Evolutionary conservation across 768 basidiomycete genomes (phyloP).

Genomic region (Mrakia frigida): DNA sequence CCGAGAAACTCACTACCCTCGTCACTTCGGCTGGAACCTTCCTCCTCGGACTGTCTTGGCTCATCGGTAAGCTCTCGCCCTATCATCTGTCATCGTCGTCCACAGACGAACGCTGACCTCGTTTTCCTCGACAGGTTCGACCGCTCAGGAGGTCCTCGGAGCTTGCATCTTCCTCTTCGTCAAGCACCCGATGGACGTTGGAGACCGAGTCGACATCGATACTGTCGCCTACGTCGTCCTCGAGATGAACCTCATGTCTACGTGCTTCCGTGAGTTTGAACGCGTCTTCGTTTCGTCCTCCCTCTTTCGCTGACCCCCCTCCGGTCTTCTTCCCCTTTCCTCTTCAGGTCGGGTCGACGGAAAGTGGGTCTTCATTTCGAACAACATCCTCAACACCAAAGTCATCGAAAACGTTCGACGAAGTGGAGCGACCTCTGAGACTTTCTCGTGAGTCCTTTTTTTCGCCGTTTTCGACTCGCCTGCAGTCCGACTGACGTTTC

Average conservation of each 20-base stretch:
- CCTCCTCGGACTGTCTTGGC: slow-evolving; percentile 66
- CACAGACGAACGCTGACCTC: too few species aligned
- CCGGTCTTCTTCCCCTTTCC: slow-evolving; percentile 36
- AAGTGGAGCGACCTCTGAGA: slow-evolving; percentile 65
- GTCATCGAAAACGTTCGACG: slow-evolving; percentile 45
- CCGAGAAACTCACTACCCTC: slow-evolving; percentile 65
- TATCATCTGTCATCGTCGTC: too few species aligned
- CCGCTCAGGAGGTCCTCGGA: slow-evolving; percentile 70
- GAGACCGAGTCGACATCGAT: slow-evolving; percentile 54
- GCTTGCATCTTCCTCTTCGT: slow-evolving; percentile 89
- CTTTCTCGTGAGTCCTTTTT: slow-evolving; percentile 50
- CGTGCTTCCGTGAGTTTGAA: slow-evolving; percentile 34
- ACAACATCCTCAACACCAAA: slow-evolving; percentile 45
- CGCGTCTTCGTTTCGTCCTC: slow-evolving; percentile 54
- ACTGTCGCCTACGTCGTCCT: slow-evolving; percentile 67
- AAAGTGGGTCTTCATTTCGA: slow-evolving; percentile 44
- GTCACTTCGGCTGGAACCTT: slow-evolving; percentile 70
- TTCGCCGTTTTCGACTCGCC: background rate
- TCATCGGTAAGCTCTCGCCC: slow-evolving; percentile 52
- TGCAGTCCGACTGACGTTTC: background rate
- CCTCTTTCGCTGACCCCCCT: slow-evolving; percentile 50
- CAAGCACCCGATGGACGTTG: slow-evolving; percentile 45
- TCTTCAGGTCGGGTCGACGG: slow-evolving; percentile 40
- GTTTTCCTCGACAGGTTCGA: slow-evolving; percentile 45
- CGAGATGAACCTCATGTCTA: slow-evolving; percentile 78